Evolutionary conservation across 2,329 filamentous ascomycete species (phyloP), one percentile per base, ranked within the genome.

Genomic region (Ophiosphaerella narmari): DNA sequence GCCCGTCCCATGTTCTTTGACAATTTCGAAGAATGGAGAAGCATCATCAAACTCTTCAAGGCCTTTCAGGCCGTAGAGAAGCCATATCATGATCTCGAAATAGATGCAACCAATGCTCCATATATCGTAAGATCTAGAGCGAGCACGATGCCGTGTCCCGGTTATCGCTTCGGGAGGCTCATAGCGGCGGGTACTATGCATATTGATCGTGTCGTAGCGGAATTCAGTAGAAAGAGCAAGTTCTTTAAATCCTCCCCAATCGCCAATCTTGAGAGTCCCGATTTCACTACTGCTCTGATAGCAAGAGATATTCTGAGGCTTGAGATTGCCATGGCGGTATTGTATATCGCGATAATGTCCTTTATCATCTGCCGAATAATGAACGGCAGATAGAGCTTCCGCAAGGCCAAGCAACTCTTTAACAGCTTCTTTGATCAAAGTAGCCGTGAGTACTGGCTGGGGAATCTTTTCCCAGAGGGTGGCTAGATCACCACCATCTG

Each of bases 231-330:
- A 41, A 8, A 41, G 14, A 5, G 45, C 40, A 9, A 50, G 46
- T 9, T 35, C 13, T 16, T 55, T 52, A 7, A 58, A 53, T 33
- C 52, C 38, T 0, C 60, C 55, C 54, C 51, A 59, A 29, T 63
- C 59, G 2, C 41, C 40, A 8, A 63, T 55, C 24, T 66, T 62
- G 5, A 62, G 39, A 0, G 39, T 59, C 0, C 57, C 58, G n/a
- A 55, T 42, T 8, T 18, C 6, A 0, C 26, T 18, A 2, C 26
- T 39, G 4, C 42, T 32, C 0, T 18, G 32, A 8, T 60, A 74
- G 51, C 63, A 65, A 0, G 75, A 55, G 5, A 76, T 72, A 23
- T 76, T 75, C 6, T 68, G 66, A 0, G 73, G 68, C n/a, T 75
- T 76, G 8, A 76, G 58, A 39, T 73, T 63, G 3, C 71, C 66